phyloP scores from a whole-genome alignment of 495 filamentous ascomycete genomes.

The Daldinia caldariorum region DNA sequence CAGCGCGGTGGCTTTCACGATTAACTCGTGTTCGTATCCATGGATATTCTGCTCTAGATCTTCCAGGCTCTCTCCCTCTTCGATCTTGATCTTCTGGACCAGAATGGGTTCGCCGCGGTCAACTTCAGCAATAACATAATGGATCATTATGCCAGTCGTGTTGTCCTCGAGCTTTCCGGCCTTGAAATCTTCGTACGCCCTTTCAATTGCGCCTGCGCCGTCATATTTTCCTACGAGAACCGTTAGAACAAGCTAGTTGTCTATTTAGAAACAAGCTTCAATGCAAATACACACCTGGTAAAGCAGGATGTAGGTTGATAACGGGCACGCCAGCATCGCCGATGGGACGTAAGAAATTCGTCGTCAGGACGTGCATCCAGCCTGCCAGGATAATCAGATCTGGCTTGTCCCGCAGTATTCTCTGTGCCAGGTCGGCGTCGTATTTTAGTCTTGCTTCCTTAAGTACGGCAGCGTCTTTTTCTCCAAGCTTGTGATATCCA shows the following conservation, averaged over 20 bases:
- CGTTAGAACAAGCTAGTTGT: constrained; percentile 14
- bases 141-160: constrained; percentile 92
- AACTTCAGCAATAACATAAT: constrained; percentile 85
- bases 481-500: constrained; percentile 64
- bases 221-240: constrained; percentile 69
- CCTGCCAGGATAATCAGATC: constrained; percentile 75
- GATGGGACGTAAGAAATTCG: constrained; percentile 69
- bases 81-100: constrained; percentile 74
- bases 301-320: constrained; percentile 83
- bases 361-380: constrained; percentile 71
- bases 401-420: constrained; percentile 73
- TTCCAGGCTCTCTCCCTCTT: constrained; percentile 71
- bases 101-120: constrained; percentile 83
- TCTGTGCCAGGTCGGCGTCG: constrained; percentile 79
- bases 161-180: constrained; percentile 71
- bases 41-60: constrained; percentile 77
- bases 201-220: constrained; percentile 79
- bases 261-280: constrained; percentile 3
- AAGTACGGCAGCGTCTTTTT: constrained; percentile 62
- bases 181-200: constrained; percentile 79
- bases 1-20: constrained; percentile 71
- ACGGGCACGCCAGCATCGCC: constrained; percentile 67
- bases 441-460: constrained; percentile 73
- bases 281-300: constrained; percentile 27
- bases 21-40: constrained; percentile 71